phyloP scores from a whole-genome alignment of 2,329 filamentous ascomycete genomes.

The Aspergillus intermedius region DNA sequence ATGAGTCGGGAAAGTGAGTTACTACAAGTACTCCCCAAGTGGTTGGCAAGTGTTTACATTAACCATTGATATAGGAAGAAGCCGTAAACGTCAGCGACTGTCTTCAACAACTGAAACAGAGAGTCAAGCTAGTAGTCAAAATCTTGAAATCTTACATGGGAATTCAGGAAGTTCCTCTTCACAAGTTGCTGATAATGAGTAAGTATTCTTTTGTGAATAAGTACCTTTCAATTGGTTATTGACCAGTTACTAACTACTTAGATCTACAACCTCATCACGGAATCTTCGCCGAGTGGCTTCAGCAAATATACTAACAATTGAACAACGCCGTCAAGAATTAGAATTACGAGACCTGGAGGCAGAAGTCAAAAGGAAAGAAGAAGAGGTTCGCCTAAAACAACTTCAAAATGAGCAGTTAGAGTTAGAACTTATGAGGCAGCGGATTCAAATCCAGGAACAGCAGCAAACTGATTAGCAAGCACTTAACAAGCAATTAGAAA shows the following conservation, averaged over 20 bases:
- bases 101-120: not conserved
- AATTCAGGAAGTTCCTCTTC: not conserved
- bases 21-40: not conserved
- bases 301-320: not conserved
- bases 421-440: not conserved
- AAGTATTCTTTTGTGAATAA: not conserved
- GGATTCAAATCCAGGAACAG: not conserved
- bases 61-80: not conserved
- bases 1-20: not conserved
- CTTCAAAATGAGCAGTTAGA: not conserved
- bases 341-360: not conserved
- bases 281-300: not conserved
- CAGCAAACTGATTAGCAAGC: not conserved
- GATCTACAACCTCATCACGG: not conserved
- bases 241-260: not conserved
- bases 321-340: not conserved
- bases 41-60: not conserved
- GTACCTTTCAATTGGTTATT: not conserved
- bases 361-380: not conserved
- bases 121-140: not conserved
- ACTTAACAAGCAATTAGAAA: not conserved
- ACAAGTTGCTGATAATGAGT: not conserved
- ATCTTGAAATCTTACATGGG: not conserved
- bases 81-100: not conserved
- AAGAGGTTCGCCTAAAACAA: not conserved